Evolutionary conservation across 2,329 filamentous ascomycete genomes (phyloP), one percentile per base, ranked within the genome.

Genomic region (Colletotrichum truncatum): DNA sequence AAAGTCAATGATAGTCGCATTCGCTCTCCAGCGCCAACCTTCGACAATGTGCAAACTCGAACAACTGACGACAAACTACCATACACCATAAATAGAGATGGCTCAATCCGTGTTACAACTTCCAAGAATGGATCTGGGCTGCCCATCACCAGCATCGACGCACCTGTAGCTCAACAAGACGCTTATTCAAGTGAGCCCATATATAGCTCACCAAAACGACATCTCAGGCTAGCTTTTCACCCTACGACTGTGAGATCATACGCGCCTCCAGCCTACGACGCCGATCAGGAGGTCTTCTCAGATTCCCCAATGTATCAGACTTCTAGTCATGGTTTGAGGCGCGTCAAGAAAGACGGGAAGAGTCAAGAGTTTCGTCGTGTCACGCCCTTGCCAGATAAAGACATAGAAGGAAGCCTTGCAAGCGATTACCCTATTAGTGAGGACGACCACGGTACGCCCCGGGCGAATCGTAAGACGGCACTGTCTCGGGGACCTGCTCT

Each of bases 221-320:
- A 75, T 21, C 70, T 76, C 16, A 78, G 75, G 49, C 72, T 82
- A n/a, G 75, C 82, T 1, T 70, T 82, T 62, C 77, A 82, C 18
- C 79, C 82, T 54, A 67, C 73, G 10, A 72, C 68, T 16, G 70
- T 75, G 39, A 74, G 70, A 41, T 67, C 71, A n/a, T 70, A 74
- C 51, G 39, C 45, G 48, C 10, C 71, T 72, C 5, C 70, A 70
- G n/a, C 61, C 57, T 16, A 72, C 69, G 45, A 71, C 70, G 26
- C 71, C 59, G 69, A 70, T 11, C 67, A 71, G 28, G 64, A 74
- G 68, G 28, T 69, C 69, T 38, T 75, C 73, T 5, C 75, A 70
- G 12, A 74, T 70, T n/a, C 53, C 68, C 34, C 70, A 66, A 32
- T 61, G 57, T 57, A 55, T 55, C 8, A 74, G 36, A 70, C 67